Base-by-base conservation (phyloP, 2,329 filamentous ascomycete genomes). In the Diaporthe velutina region DNA sequence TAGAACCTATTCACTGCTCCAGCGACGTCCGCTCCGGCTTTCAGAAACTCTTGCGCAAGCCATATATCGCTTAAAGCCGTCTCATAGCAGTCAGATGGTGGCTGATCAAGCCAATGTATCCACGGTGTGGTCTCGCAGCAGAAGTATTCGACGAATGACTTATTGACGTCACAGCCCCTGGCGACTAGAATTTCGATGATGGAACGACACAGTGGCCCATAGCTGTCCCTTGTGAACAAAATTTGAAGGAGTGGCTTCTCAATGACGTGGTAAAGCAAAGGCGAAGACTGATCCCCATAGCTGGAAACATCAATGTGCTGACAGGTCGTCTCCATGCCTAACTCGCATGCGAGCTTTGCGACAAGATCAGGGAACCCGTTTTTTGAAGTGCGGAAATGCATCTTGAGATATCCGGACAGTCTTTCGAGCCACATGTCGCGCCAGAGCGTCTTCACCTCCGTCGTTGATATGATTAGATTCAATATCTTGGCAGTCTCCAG, bases 1-100 rank as follows among this genome's bases (percentile, higher is more conserved):
- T 33, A 83, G 73, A 25, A 50, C 7, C n/a, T n/a, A 22, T 5
- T 4, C 48, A n/a, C 48, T 50, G 10, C 48, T 1, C 48, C 48
- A 25, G 48, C 1, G 1, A 50, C 1, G 22, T 50, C 48, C n/a
- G 48, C 48, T 50, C 48, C 48, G 13, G 48, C 22, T n/a, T 10
- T 5, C 6, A 50, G n/a, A 50, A 50, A 13, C 9, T 50, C 48
- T 5, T 50, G 22, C n/a, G 48, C 22, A 3, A 50, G 8, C 48
- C 48, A 50, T 8, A 2, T 12, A 50, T n/a, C n/a, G 8, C 7
- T 6, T 22, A 50, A 25, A 4, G 48, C 48, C 22, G 10, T n/a
- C 6, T 50, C 22, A 9, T 50, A 50, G 22, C 4, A 4, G 8
- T 25, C 9, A 50, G 48, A 13, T 25, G 48, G 9, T 50, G 48